Base-by-base conservation (phyloP, 441 rosid genomes). In the Populus hybrid region DNA sequence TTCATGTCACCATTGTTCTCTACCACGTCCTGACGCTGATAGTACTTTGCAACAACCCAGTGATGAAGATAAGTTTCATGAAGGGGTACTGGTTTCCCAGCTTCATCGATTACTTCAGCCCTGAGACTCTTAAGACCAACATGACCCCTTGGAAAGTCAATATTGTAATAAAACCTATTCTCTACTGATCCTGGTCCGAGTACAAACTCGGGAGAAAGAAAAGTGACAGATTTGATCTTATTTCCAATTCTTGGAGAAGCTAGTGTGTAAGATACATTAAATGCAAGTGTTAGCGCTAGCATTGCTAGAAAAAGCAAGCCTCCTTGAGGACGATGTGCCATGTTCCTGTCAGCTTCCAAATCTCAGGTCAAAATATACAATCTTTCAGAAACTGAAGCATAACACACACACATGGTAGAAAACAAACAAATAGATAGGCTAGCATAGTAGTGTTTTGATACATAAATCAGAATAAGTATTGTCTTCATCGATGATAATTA, bases 41-140 rank as follows among this genome's bases (percentile, higher is more conserved):
- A 82, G 86, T 88, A 89, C 7, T 84, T 92, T 8, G 3, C 75
- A 40, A 91, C 84, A 24, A 84, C 64, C 98, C 98, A 95, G 79
- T 94, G 99, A 77, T 95, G 98, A 53, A 95, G 93, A 84, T 95
- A 95, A 30, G 97, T 92, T 80, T 95, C 94, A 10, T 90, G 89
- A 77, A 92, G 89, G 11, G 98, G 94, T n/a, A 94, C 70, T 0
- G 97, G 84, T 32, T 89, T 90, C 34, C 97, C 97, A 0, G 81
- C 82, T 75, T 84, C 92, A 59, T 94, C 98, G 42, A 95, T 81
- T 11, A 95, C 93, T 79, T 95, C 84, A 8, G 88, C 97, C 69
- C 88, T 72, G 69, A 94, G 91, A 67, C 81, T 73, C 86, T 92
- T 95, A 81, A 92, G 11, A 20, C 89, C 93, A 66, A 95, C 81